Evolutionary conservation across 1,284 basidiomycete genomes (phyloP).

Genomic region (Singerocomus inundabilis): DNA sequence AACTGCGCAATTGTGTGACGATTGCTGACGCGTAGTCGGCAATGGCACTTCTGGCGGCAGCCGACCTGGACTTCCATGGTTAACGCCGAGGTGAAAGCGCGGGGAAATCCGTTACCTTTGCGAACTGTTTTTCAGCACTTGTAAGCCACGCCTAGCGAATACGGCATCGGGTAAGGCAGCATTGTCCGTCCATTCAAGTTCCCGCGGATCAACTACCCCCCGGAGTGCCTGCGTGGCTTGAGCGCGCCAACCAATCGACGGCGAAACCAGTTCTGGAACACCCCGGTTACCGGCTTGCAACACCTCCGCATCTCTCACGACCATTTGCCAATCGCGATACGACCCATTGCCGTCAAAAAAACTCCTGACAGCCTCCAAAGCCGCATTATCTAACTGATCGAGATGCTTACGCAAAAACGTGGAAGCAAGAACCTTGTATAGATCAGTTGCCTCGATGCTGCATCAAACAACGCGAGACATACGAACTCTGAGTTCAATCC

Average conservation of each 20-base stretch:
- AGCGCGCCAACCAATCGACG: conserved; percentile 19
- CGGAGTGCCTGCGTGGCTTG: conserved; percentile 31
- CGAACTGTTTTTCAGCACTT: conserved; percentile 40
- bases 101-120: conserved; percentile 36
- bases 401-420: conserved; percentile 27
- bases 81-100: conserved; percentile 7
- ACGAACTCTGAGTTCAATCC: conserved; percentile 33
- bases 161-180: conserved; percentile 35
- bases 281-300: conserved; percentile 2
- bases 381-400: conserved; percentile 18
- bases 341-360: conserved; percentile 20
- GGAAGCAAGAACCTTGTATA: conserved; percentile 19
- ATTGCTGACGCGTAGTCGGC: conserved; percentile 26
- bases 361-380: conserved; percentile 9
- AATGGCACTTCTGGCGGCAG: conserved; percentile 17
- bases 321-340: conserved; percentile 14
- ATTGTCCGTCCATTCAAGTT: conserved; percentile 48
- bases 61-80: conserved; percentile 16
- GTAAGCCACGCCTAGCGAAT: conserved; percentile 38
- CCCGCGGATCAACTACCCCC: conserved; percentile 41
- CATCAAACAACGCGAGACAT: conserved; percentile 1
- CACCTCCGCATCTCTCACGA: conserved; percentile 12
- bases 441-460: conserved; percentile 10
- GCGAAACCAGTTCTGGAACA: background rate
- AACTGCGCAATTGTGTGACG: conserved; percentile 8